phyloP scores from a whole-genome alignment of 2,329 filamentous ascomycete species.

The Beauveria caledonica region DNA sequence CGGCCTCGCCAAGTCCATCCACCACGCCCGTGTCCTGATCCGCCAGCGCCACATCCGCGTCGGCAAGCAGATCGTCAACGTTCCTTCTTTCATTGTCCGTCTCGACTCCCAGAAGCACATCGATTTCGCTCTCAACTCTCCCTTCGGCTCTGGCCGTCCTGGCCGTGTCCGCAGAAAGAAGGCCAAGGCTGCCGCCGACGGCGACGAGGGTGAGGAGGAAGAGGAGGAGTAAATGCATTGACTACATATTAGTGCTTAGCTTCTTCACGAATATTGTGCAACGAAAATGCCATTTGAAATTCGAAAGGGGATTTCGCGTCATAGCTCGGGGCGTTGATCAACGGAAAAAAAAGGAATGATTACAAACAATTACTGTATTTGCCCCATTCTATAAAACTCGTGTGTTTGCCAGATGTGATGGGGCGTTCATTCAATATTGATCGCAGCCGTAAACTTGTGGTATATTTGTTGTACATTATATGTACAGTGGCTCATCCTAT shows the following conservation, averaged over 20 bases:
- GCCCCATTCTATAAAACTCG: not conserved
- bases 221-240: constrained; percentile 60
- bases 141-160: constrained; percentile 93
- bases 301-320: constrained; percentile 30
- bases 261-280: constrained; percentile 21
- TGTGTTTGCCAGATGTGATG: not conserved
- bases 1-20: constrained; percentile 98
- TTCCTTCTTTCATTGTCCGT: constrained; percentile 98
- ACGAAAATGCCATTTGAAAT: constrained; percentile 30
- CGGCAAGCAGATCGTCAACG: constrained; percentile 99
- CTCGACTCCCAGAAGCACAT: constrained; percentile 99
- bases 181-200: constrained; percentile 89
- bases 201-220: constrained; percentile 73
- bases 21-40: constrained; percentile 99
- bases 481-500: constrained; percentile 19
- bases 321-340: constrained; percentile 45
- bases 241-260: constrained; percentile 24
- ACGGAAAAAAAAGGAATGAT: constrained; percentile 34
- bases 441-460: not conserved
- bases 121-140: constrained; percentile 95
- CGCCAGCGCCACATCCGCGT: constrained; percentile 99
- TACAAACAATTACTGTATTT: constrained; percentile 14
- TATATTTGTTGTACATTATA: constrained; percentile 17
- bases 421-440: not conserved
- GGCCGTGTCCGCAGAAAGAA: constrained; percentile 99